Conservation (phyloP, 2,329 filamentous ascomycete genomes). For the Penicillium vulpinum region DNA sequence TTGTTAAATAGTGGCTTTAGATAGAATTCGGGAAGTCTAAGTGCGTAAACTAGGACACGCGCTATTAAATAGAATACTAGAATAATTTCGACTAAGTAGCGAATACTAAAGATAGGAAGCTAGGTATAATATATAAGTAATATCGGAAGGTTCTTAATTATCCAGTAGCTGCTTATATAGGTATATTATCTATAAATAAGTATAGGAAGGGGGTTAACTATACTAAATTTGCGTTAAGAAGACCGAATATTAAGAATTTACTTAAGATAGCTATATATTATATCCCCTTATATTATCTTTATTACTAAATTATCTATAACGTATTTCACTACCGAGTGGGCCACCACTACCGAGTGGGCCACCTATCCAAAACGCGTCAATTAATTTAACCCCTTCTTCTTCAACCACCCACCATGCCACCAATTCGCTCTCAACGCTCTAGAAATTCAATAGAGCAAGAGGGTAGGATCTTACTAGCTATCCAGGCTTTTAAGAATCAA, state of each 20-base stretch:
- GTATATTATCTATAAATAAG: not conserved
- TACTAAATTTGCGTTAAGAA: not conserved
- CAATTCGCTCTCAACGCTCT: too few species aligned
- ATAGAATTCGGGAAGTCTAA: not conserved
- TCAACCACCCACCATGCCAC: too few species aligned
- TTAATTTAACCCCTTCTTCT: too few species aligned
- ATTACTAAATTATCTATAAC: not conserved
- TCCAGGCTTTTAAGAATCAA: too few species aligned
- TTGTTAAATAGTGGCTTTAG: not conserved
- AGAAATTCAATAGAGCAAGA: too few species aligned
- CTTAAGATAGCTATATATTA: not conserved
- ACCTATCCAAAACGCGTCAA: too few species aligned
- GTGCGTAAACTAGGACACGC: not conserved
- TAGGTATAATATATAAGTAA: not conserved
- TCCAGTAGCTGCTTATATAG: not conserved
- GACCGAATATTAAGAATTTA: not conserved
- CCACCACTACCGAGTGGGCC: too few species aligned
- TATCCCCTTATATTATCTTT: not conserved
- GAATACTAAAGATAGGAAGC: not conserved
- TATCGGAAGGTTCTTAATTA: not conserved
- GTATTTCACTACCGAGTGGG: too few species aligned
- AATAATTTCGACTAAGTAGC: not conserved
- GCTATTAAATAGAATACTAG: not conserved
- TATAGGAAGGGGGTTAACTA: not conserved
- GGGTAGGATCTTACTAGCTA: too few species aligned